Conservation (phyloP, 495 filamentous ascomycete species). For the Penicillium flavigenum region DNA sequence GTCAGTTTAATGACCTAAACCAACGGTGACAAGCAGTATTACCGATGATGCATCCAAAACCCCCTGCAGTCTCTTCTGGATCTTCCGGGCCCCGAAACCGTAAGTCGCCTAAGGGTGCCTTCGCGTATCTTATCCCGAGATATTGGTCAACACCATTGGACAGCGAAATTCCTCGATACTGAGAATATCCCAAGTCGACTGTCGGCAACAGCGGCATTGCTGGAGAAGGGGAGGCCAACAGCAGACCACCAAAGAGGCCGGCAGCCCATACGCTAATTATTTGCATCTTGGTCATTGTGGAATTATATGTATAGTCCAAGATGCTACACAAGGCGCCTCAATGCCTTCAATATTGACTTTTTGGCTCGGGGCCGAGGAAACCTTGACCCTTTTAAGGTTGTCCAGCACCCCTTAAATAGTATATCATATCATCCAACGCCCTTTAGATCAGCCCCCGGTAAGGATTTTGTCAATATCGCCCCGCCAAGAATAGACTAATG, state of each 20-base stretch:
- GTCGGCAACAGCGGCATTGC: constrained; percentile 8
- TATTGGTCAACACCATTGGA: constrained; percentile 53
- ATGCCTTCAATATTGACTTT: too few relatives aligned
- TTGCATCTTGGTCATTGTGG: constrained; percentile 3
- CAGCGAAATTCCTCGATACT: constrained; percentile 35
- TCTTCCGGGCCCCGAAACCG: constrained; percentile 56
- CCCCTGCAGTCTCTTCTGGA: constrained; percentile 32
- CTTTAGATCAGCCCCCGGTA: too few relatives aligned
- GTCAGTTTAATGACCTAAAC: not conserved
- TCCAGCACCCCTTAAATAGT: too few relatives aligned
- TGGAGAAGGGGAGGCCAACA: constrained; percentile 3
- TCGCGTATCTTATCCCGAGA: constrained; percentile 61
- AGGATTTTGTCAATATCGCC: too few relatives aligned
- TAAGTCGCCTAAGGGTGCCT: constrained; percentile 51
- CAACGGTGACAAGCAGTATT: not conserved
- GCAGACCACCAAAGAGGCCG: constrained; percentile 11
- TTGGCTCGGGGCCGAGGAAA: not conserved
- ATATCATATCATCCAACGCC: too few relatives aligned
- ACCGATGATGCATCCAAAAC: constrained; percentile 44
- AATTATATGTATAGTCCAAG: too few relatives aligned
- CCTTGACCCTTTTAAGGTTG: not conserved
- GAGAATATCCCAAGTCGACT: constrained; percentile 41
- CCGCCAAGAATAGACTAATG: too few relatives aligned
- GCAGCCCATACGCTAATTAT: constrained; percentile 1
- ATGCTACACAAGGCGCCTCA: too few relatives aligned